Evolutionary conservation across 371 early-diverging fungal species (phyloP).

Genomic region (Mucor plumbeus): DNA sequence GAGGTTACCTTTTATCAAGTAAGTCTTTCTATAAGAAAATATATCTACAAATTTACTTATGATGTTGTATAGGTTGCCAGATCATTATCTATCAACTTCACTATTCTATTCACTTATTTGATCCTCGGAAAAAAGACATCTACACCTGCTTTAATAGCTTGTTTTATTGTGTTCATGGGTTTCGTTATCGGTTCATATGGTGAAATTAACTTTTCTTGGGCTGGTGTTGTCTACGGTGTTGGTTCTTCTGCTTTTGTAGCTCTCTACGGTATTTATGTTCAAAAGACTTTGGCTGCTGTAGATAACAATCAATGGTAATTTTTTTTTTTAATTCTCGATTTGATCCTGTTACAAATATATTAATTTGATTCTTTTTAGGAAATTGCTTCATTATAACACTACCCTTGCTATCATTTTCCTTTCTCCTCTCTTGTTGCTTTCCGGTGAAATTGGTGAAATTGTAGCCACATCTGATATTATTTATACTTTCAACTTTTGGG

Average conservation of each 20-base stretch:
- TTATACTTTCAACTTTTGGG: slow-evolving; percentile 65
- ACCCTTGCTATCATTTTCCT: slow-evolving; percentile 67
- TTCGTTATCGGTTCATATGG: slow-evolving; percentile 76
- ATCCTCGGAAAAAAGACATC: slow-evolving; percentile 68
- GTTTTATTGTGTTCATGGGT: slow-evolving; percentile 71
- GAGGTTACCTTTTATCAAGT: slow-evolving; percentile 79
- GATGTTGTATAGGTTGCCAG: slow-evolving; percentile 60
- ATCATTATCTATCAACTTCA: slow-evolving; percentile 75
- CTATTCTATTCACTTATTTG: slow-evolving; percentile 70
- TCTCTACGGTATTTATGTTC: slow-evolving; percentile 77
- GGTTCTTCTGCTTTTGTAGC: slow-evolving; percentile 76
- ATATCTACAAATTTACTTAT: not conserved
- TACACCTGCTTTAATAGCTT: slow-evolving; percentile 60
- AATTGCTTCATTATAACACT: slow-evolving; percentile 76
- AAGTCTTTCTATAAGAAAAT: slow-evolving; percentile 4
- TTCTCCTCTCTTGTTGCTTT: slow-evolving; percentile 63
- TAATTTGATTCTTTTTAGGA: slow-evolving; percentile 37
- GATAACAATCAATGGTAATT: slow-evolving; percentile 74
- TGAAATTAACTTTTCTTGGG: slow-evolving; percentile 75
- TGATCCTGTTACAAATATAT: slow-evolving; percentile 9
- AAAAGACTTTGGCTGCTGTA: slow-evolving; percentile 69
- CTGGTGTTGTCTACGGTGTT: slow-evolving; percentile 71
- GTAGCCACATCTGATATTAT: slow-evolving; percentile 45
- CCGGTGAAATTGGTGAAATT: slow-evolving; percentile 68
- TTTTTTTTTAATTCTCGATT: not conserved